Conservation (phyloP, 1,284 basidiomycete species). For the Fomitopsis pinicola region DNA sequence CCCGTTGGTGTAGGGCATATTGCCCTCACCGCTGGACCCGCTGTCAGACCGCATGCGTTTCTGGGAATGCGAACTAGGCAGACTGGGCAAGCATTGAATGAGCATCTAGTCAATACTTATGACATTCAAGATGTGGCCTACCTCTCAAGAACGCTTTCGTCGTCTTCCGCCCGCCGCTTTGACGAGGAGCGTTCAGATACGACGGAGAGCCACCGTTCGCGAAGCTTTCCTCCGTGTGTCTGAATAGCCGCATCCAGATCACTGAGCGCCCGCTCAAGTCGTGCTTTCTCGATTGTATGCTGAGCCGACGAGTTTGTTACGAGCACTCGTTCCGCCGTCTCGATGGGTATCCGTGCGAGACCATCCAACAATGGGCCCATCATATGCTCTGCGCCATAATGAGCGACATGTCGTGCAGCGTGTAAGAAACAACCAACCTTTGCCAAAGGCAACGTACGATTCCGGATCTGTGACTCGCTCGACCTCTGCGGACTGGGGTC, state of each 20-base stretch:
- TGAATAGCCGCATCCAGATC: conserved; percentile 14
- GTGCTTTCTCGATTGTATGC: conserved; percentile 25
- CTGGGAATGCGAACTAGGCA: conserved; percentile 7
- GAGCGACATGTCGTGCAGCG: conserved; percentile 5
- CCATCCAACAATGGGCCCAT: conserved; percentile 47
- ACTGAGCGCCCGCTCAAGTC: conserved; percentile 28
- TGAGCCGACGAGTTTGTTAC: conserved; percentile 17
- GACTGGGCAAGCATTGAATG: neutral
- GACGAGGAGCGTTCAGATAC: conserved; percentile 15
- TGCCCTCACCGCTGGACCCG: conserved; percentile 16
- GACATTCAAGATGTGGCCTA: neutral
- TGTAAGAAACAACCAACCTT: conserved; percentile 33
- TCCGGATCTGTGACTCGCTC: neutral
- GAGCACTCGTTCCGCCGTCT: conserved; percentile 30
- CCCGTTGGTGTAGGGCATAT: conserved; percentile 11
- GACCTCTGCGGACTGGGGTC: neutral
- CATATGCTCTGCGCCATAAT: conserved; percentile 44
- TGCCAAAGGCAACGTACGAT: conserved; percentile 37
- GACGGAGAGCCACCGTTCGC: conserved; percentile 15
- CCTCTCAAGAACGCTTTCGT: conserved; percentile 16
- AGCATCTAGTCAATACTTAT: too few species aligned
- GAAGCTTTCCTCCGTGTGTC: conserved; percentile 12
- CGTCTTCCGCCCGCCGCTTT: conserved; percentile 23
- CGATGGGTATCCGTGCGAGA: conserved; percentile 37
- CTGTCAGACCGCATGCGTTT: conserved; percentile 25